A percentile compares a stretch with the other conserved stretches of the same genome.
Evolutionary conservation across 225 moss, liverwort and hornwort genomes (phyloP).

Genomic region (Physcomitrium patens): DNA sequence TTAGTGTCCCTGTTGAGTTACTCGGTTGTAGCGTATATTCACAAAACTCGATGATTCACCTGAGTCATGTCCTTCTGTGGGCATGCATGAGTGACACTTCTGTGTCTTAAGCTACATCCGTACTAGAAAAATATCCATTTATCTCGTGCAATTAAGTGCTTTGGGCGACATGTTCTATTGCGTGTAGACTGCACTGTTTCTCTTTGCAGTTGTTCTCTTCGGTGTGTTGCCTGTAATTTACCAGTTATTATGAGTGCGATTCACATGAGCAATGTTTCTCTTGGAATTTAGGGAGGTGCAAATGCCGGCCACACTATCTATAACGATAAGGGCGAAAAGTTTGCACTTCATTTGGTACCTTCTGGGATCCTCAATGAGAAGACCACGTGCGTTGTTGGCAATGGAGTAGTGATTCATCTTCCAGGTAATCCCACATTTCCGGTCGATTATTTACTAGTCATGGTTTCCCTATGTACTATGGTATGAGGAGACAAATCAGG

Average conservation of each 20-base stretch:
- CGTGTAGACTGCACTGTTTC: background rate
- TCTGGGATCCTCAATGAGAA: constrained; percentile 93
- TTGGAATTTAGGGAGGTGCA: constrained; percentile 80
- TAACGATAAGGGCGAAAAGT: constrained; percentile 87
- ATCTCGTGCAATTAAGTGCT: too few relatives aligned
- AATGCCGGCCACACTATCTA: constrained; percentile 99
- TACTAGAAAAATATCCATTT: background rate
- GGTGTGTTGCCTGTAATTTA: background rate
- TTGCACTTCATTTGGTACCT: constrained; percentile 90
- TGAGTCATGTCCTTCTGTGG: constrained; percentile 11
- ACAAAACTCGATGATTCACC: constrained; percentile 36
- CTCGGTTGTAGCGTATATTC: constrained; percentile 17
- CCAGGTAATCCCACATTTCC: constrained; percentile 57
- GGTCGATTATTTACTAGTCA: constrained; percentile 21
- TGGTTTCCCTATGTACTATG: constrained; percentile 14
- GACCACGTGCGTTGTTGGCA: constrained; percentile 88
- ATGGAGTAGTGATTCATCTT: constrained; percentile 96
- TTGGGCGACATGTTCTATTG: background rate
- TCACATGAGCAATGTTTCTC: constrained; percentile 27
- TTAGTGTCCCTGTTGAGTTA: too few relatives aligned
- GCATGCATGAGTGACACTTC: constrained; percentile 32
- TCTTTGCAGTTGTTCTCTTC: background rate
- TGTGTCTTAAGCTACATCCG: constrained; percentile 20
- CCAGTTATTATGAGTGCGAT: background rate
- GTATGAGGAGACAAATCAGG: too few relatives aligned